Evolutionary conservation across 2,329 filamentous ascomycete species (phyloP).

Genomic region (Scolecobasidium constrictum): DNA sequence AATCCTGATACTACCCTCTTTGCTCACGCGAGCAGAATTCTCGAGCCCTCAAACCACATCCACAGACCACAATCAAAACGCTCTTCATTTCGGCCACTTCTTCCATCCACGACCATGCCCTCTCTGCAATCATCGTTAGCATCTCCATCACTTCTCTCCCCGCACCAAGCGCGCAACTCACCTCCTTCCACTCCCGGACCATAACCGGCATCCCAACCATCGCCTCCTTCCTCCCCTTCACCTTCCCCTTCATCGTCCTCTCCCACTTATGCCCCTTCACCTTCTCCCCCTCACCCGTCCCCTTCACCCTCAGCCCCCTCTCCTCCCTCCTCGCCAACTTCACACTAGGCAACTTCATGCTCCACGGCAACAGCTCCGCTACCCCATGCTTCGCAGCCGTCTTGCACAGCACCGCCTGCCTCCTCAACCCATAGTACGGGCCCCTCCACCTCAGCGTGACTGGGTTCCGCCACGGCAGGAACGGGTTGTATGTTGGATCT

Average conservation of each 20-base stretch:
- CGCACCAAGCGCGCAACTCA: slow-evolving; percentile 32
- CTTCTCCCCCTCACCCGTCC: slow-evolving; percentile 81
- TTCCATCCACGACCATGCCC: slow-evolving; percentile 66
- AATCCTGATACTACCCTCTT: no score
- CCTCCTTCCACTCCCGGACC: slow-evolving; percentile 88
- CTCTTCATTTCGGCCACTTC: slow-evolving; percentile 55
- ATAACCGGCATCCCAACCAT: slow-evolving; percentile 93
- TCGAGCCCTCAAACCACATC: no score
- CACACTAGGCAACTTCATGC: slow-evolving; percentile 63
- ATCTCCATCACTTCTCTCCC: slow-evolving; percentile 11
- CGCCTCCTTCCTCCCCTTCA: slow-evolving; percentile 81
- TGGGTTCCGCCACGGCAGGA: slow-evolving; percentile 68
- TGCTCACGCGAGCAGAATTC: no score
- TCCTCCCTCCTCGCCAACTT: slow-evolving; percentile 63
- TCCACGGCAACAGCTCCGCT: slow-evolving; percentile 67
- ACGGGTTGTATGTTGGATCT: slow-evolving; percentile 51
- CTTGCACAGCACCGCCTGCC: slow-evolving; percentile 86
- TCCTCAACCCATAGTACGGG: slow-evolving; percentile 69
- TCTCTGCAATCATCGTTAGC: slow-evolving; percentile 38
- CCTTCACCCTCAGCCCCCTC: slow-evolving; percentile 74
- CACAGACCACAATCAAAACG: no score
- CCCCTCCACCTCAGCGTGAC: slow-evolving; percentile 73
- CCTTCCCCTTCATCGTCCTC: slow-evolving; percentile 67
- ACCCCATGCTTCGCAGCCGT: slow-evolving; percentile 69
- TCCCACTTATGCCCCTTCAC: slow-evolving; percentile 96